These are phyloP conservation scores for Pichiaceae sp. DNA, from an alignment of 1,139 yeast genomes.

Conservation along the genomic window DNA sequence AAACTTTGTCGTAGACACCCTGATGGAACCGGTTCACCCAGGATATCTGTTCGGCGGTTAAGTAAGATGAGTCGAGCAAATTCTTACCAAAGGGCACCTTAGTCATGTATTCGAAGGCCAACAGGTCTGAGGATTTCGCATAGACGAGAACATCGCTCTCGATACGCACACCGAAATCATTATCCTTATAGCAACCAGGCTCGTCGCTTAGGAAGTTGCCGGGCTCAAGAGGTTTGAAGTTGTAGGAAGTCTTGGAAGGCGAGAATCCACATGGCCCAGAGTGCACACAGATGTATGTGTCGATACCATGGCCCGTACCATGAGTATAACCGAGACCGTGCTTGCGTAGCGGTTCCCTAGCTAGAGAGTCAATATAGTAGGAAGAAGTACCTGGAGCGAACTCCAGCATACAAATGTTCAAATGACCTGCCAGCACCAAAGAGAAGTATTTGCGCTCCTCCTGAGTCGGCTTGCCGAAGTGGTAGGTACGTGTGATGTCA, in stretches of 20 bases:
- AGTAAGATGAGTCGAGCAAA: slow-evolving; percentile 32
- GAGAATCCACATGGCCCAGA: slow-evolving; percentile 48
- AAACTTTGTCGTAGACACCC: slow-evolving; percentile 30
- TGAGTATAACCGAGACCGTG: slow-evolving; percentile 47
- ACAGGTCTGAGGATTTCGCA: slow-evolving; percentile 14
- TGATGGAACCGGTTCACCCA: slow-evolving; percentile 46
- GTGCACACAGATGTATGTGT: slow-evolving; percentile 48
- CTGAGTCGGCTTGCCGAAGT: slow-evolving; percentile 49
- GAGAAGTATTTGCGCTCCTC: slow-evolving; percentile 35
- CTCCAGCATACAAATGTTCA: slow-evolving; percentile 44
- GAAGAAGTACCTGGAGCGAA: slow-evolving; percentile 41
- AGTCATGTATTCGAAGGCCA: slow-evolving; percentile 43
- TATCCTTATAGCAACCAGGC: slow-evolving; percentile 49
- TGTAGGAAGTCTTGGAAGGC: slow-evolving; percentile 24
- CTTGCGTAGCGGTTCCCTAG: slow-evolving; percentile 35
- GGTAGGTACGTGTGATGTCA: slow-evolving; percentile 90
- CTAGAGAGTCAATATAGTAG: slow-evolving; percentile 38
- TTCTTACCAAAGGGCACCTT: slow-evolving; percentile 45
- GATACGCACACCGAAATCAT: slow-evolving; percentile 43
- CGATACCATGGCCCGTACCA: slow-evolving; percentile 58
- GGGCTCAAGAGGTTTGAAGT: slow-evolving; percentile 26
- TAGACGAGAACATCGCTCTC: slow-evolving; percentile 41
- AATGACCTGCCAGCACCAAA: slow-evolving; percentile 46
- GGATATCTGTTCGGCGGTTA: slow-evolving; percentile 32
- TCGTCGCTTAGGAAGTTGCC: slow-evolving; percentile 49